These are phyloP conservation scores for Spathaspora boniae DNA, from an alignment of 805 yeast genomes.

Conservation along the genomic window DNA sequence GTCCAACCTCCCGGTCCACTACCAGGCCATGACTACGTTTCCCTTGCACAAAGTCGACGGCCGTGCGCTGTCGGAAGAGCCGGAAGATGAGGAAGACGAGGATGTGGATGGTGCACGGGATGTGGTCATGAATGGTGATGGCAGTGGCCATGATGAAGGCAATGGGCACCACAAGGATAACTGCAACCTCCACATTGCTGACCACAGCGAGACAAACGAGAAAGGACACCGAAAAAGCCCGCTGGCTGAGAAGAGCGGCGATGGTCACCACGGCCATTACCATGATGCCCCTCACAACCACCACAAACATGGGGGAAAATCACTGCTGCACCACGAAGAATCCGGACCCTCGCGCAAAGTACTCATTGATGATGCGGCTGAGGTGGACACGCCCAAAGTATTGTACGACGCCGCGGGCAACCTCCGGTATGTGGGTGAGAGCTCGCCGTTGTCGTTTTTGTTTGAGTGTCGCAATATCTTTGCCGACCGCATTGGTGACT, in stretches of 20 bases:
- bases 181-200: too few relatives aligned
- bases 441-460: slow-evolving; percentile 37
- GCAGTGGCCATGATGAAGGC: background rate
- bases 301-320: background rate
- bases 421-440: slow-evolving; percentile 38
- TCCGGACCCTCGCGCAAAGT: slow-evolving; percentile 1
- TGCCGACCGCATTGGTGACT: slow-evolving; percentile 19
- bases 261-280: background rate
- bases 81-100: slow-evolving; percentile 1
- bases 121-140: background rate
- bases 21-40: slow-evolving; percentile 7
- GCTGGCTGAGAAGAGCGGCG: background rate
- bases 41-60: slow-evolving; percentile 8
- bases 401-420: slow-evolving; percentile 19
- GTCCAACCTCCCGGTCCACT: slow-evolving; percentile 3
- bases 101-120: background rate
- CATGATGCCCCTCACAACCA: background rate
- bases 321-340: too few relatives aligned
- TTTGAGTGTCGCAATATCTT: slow-evolving; percentile 39
- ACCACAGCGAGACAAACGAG: background rate
- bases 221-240: background rate
- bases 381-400: slow-evolving; percentile 1
- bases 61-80: background rate
- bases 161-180: too few relatives aligned
- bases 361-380: slow-evolving; percentile 2